Evolutionary conservation across 2,329 filamentous ascomycete species (phyloP), one percentile per base, ranked within the genome.

Genomic region (Sordariomycetes sp.): DNA sequence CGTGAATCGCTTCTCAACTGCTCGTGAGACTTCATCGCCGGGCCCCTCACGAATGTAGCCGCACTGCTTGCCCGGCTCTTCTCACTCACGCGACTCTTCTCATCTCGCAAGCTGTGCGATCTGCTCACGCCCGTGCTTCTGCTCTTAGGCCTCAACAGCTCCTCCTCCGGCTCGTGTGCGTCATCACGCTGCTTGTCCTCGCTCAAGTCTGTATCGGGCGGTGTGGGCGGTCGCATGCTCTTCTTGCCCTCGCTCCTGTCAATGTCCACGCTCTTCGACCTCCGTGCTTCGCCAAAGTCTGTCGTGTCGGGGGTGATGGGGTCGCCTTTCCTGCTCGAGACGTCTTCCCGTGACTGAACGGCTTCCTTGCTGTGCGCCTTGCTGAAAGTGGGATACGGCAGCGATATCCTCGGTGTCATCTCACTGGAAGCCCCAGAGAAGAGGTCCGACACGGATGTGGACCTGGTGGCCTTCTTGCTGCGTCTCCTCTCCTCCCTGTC

Each of bases 331-430:
- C 25, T 16, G 7, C 44, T 38, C 15, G 58, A 53, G 32, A 72
- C 44, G 34, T 74, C 67, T 30, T 79, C 72, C 34, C 65, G 66
- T 50, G 75, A 79, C 43, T 75, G 70, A 35, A 94, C 75, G 29
- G 78, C 75, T 61, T 95, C 90, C 57, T 87, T 92, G 66, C 86
- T 93, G 57, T 94, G 86, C 10, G 83, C 83, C 60, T 93, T 95
- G 60, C 84, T 92, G 58, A 93, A 86, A 9, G 72, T 70, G 2
- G 87, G 86, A 53, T 94, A 94, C 6, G 85, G 81, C 27, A 83
- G 53, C 40, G 69, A 72, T 21, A 65, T 53, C 19, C 68, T 66
- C 34, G 70, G 64, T 39, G 54, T 61, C 16, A 51, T 52, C 7
- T 54, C 50, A 30, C 49, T 54, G 33, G 57, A 52, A 33, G 71